Evolutionary conservation across 2,329 filamentous ascomycete species (phyloP).

Genomic region (Ophiostoma himal-ulmi): DNA sequence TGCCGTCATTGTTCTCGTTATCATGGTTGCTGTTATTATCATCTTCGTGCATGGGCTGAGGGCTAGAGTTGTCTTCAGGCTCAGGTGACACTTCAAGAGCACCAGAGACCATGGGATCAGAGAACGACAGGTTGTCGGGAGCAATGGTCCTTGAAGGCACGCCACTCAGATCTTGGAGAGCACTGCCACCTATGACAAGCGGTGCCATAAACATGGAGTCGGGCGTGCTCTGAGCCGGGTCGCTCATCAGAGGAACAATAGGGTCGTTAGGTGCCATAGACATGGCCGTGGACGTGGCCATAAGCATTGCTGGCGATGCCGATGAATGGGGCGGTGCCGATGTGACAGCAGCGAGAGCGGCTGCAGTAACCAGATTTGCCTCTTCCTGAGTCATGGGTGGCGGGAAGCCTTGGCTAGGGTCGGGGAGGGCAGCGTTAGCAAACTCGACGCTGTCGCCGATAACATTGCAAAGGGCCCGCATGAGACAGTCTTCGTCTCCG

Average conservation of each 20-base stretch:
- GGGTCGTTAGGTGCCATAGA: not conserved
- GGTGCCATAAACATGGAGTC: not conserved
- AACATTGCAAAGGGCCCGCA: not conserved
- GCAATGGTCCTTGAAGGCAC: not conserved
- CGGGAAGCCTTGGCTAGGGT: not conserved
- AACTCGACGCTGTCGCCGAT: not conserved
- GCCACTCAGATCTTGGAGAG: not conserved
- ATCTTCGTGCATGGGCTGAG: not conserved
- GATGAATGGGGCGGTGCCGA: not conserved
- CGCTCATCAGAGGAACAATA: not conserved
- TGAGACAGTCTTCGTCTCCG: not conserved
- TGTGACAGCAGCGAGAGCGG: not conserved
- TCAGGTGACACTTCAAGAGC: conserved; percentile 18
- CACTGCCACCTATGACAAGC: conserved; percentile 11
- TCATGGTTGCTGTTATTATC: not conserved
- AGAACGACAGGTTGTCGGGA: not conserved
- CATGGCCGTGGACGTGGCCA: not conserved
- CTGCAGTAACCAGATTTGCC: not conserved
- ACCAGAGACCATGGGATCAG: not conserved
- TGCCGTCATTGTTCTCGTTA: not conserved
- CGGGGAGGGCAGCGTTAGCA: not conserved
- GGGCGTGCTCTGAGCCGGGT: not conserved
- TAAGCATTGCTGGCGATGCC: not conserved
- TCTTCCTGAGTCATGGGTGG: not conserved
- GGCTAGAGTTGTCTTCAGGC: conserved; percentile 1